phyloP scores from a whole-genome alignment of 1,284 basidiomycete genomes.

The Ganoderma leucocontextum region DNA sequence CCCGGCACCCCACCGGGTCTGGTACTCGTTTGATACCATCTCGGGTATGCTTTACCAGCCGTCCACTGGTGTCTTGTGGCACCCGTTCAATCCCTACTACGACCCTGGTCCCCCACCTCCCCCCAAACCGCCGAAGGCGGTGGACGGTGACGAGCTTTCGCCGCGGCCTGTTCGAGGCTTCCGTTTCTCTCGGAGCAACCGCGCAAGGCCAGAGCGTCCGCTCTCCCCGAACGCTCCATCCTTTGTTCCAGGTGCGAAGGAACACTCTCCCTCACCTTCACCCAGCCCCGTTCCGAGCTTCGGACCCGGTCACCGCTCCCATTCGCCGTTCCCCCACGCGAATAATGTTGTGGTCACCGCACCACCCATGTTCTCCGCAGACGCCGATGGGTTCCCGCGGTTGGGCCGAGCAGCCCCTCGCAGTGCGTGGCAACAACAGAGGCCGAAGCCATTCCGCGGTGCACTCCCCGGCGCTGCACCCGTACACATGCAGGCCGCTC shows the following conservation, averaged over 20 bases:
- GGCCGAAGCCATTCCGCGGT: conserved; percentile 16
- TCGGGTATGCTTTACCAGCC: conserved; percentile 54
- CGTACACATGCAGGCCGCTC: conserved; percentile 11
- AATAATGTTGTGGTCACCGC: conserved; percentile 1
- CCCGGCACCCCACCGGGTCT: conserved; percentile 52
- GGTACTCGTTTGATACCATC: conserved; percentile 65
- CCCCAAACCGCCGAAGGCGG: conserved; percentile 39
- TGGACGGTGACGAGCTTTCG: conserved; percentile 7
- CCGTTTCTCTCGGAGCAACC: conserved; percentile 21
- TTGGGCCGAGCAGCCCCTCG: conserved; percentile 15
- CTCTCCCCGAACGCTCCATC: conserved; percentile 28
- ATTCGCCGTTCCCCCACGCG: conserved; percentile 12
- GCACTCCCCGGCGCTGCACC: conserved; percentile 1
- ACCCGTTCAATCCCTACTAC: conserved; percentile 67
- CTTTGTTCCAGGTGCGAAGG: conserved; percentile 29
- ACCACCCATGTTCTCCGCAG: conserved; percentile 14
- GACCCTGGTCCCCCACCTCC: conserved; percentile 72
- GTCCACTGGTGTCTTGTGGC: conserved; percentile 51
- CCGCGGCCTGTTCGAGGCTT: conserved; percentile 14
- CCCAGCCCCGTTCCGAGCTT: conserved; percentile 21
- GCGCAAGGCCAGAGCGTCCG: conserved; percentile 21
- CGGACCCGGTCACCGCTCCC: background rate
- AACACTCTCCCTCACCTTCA: conserved; percentile 27
- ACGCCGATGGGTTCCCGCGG: conserved; percentile 29
- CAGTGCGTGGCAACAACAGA: conserved; percentile 12